Evolutionary conservation across 192 early-diverging fungal genomes (phyloP).

Genomic region (Neocallimastix lanati): DNA sequence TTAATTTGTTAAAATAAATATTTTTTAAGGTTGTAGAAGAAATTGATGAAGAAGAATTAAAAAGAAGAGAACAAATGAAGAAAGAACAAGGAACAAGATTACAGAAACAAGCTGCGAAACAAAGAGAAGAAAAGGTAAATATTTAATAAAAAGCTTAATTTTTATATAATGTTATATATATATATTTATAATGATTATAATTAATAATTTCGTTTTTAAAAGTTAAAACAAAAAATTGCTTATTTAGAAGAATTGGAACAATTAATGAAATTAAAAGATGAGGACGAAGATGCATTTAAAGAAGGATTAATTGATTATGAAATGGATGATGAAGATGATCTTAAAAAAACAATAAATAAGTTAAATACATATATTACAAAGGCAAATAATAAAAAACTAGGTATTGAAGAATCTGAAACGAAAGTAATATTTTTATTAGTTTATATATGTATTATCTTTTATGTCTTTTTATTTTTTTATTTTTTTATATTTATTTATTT

Average conservation of each 20-base stretch:
- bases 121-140: conserved; percentile 61
- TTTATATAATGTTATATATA: too few relatives aligned
- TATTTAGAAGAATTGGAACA: conserved; percentile 36
- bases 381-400: conserved; percentile 61
- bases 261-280: conserved; percentile 18
- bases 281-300: conserved; percentile 6
- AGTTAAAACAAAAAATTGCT: conserved; percentile 45
- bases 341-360: conserved; percentile 53
- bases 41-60: conserved; percentile 63
- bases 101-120: conserved; percentile 62
- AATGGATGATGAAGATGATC: conserved; percentile 46
- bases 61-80: conserved; percentile 38
- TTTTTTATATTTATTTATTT: too few relatives aligned
- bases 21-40: conserved; percentile 43
- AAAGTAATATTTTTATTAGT: too few relatives aligned
- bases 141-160: too few relatives aligned
- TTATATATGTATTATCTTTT: too few relatives aligned
- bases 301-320: conserved; percentile 36
- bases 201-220: too few relatives aligned
- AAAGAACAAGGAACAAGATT: conserved; percentile 54
- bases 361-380: conserved; percentile 43
- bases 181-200: too few relatives aligned
- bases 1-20: too few relatives aligned
- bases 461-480: too few relatives aligned
- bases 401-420: conserved; percentile 50